Evolutionary conservation across 148 eudicot species (phyloP).

Genomic region (Arbutus unedo): DNA sequence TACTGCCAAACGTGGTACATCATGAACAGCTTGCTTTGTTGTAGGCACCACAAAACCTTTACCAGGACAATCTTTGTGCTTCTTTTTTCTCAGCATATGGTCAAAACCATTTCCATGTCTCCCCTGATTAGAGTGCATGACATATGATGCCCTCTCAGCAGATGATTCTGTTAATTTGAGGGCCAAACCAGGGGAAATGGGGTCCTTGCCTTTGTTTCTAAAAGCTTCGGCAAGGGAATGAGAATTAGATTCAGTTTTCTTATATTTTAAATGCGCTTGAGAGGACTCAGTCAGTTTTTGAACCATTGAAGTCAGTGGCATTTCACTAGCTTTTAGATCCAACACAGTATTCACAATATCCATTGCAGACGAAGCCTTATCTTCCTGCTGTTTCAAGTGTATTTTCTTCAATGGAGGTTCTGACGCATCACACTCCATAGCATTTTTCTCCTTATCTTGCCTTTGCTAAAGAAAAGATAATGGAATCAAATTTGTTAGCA

Average conservation of each 20-base stretch:
- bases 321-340: conserved; percentile 17
- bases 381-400: conserved; percentile 26
- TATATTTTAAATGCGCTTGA: conserved; percentile 14
- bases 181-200: conserved; percentile 21
- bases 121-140: conserved; percentile 19
- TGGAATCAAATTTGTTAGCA: not conserved
- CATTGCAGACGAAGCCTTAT: conserved; percentile 34
- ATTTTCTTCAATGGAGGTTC: conserved; percentile 40
- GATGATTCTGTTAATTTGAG: conserved; percentile 20
- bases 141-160: conserved; percentile 27
- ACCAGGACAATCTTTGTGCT: conserved; percentile 6
- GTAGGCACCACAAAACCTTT: conserved; percentile 1
- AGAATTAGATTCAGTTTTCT: conserved; percentile 22
- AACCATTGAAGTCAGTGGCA: conserved; percentile 18
- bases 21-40: not conserved
- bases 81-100: conserved; percentile 14
- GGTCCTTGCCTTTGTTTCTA: conserved; percentile 35
- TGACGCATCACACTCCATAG: conserved; percentile 12
- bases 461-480: conserved; percentile 23
- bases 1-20: conserved; percentile 12
- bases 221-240: conserved; percentile 15
- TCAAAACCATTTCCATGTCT: conserved; percentile 17
- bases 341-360: conserved; percentile 13
- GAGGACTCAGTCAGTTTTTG: conserved; percentile 21
- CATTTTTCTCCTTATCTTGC: conserved; percentile 29